phyloP scores from a whole-genome alignment of 305 asterid genomes.

The Solanum aculeatissimum region DNA sequence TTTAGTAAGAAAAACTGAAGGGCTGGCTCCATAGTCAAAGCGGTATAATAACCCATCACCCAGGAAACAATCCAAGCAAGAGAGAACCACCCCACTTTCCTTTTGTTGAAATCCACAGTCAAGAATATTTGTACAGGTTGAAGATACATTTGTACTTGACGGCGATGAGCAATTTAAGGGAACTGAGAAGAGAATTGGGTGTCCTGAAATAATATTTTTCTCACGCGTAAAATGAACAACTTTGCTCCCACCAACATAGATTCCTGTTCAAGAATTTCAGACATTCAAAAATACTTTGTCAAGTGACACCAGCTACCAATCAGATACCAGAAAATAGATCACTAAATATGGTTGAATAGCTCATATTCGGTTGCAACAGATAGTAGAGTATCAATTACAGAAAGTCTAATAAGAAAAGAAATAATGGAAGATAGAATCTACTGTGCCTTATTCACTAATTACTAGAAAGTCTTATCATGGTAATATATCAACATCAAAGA shows the following conservation, averaged over 20 bases:
- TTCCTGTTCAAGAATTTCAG: slow-evolving; percentile 12
- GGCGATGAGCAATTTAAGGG: not conserved
- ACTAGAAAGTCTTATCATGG: not conserved
- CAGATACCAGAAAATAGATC: not conserved
- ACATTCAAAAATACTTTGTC: not conserved
- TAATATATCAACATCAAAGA: not conserved
- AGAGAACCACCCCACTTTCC: slow-evolving; percentile 19
- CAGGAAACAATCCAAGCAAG: slow-evolving; percentile 29
- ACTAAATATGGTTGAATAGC: not conserved
- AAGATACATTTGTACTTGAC: not conserved
- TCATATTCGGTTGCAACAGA: not conserved
- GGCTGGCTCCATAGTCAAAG: slow-evolving; percentile 15
- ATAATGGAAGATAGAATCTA: not conserved
- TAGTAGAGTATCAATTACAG: not conserved
- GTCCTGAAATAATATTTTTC: not conserved
- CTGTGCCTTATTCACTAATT: not conserved
- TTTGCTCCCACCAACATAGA: slow-evolving; percentile 21
- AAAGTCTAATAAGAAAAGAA: not conserved
- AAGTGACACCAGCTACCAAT: not conserved
- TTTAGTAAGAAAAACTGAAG: slow-evolving; percentile 4
- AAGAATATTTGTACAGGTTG: slow-evolving; percentile 8
- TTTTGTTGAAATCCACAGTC: slow-evolving; percentile 21
- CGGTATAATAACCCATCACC: slow-evolving; percentile 10
- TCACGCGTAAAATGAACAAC: slow-evolving; percentile 23
- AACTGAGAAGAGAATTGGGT: not conserved